Evolutionary conservation across 2,329 filamentous ascomycete species (phyloP), one percentile per base, ranked within the genome.

Genomic region (Cytospora piceae): DNA sequence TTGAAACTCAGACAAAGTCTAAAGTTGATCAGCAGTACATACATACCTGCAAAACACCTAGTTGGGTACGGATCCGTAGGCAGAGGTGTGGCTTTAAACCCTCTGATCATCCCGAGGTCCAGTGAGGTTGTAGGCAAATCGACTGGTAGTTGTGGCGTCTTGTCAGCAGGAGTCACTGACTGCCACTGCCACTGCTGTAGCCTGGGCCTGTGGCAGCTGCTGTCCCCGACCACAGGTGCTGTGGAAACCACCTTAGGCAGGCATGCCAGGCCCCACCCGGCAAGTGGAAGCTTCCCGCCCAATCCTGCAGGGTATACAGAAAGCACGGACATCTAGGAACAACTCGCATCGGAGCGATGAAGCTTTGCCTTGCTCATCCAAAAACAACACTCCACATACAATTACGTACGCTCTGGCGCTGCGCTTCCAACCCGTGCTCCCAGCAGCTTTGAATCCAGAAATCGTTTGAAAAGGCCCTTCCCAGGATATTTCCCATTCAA

Each of bases 401-500:
- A 67, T 66, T 62, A 62, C 61, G 63, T 66, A 67, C 54, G 59
- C 63, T 59, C 55, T 22, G 55, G 66, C 59, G 42, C 66, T 57
- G 63, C 57, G 52, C 61, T 51, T 49, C 46, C 59, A 58, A 46
- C 63, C 37, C 22, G 56, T 42, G 54, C 66, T 62, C 57, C 39
- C 39, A 58, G 51, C 59, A n/a, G 22, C 20, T 32, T 37, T 53
- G 27, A 53, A 27, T 42, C 22, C 53, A 49, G 46, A 9, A 49
- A 24, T 49, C 46, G 22, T 49, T 49, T 24, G 46, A 49, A 4
- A 49, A 9, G 15, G 24, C 29, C 31, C 59, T 39, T 37, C 17
- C n/a, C 14, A 54, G 46, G 32, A 14, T 56, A 34, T 37, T 49
- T 7, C 14, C 9, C n/a, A 8, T 20, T 49, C 46, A 12, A 49